Percentiles rank a stretch among this genome's conserved stretches.
phyloP scores from a whole-genome alignment of 2,329 filamentous ascomycete species.

The Fusarium illudens region DNA sequence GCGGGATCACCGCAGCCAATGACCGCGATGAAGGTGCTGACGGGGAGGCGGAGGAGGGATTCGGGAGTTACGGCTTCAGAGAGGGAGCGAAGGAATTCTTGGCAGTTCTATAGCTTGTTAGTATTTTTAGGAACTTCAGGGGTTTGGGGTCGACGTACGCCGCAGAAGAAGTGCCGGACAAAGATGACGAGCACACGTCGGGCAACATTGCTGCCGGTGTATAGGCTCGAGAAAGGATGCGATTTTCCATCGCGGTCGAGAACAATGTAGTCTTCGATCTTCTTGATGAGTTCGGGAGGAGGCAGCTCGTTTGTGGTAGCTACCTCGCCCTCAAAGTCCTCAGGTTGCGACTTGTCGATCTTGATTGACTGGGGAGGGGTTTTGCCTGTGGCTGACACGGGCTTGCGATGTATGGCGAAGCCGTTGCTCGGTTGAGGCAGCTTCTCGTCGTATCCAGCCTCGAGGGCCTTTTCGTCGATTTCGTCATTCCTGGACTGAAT shows the following conservation, averaged over 20 bases:
- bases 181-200: slow-evolving; percentile 74
- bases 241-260: slow-evolving; percentile 69
- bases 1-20: slow-evolving; percentile 76
- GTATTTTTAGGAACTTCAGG: slow-evolving; percentile 15
- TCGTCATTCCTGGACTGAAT: background rate
- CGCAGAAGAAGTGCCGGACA: slow-evolving; percentile 82
- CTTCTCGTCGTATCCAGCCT: slow-evolving; percentile 12
- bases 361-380: slow-evolving; percentile 43
- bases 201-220: slow-evolving; percentile 62
- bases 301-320: slow-evolving; percentile 65
- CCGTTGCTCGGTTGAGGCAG: background rate
- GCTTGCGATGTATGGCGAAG: slow-evolving; percentile 28
- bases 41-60: slow-evolving; percentile 58
- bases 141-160: slow-evolving; percentile 60
- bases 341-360: slow-evolving; percentile 52
- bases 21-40: slow-evolving; percentile 71
- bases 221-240: slow-evolving; percentile 70
- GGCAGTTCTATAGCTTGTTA: slow-evolving; percentile 67
- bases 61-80: slow-evolving; percentile 65
- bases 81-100: slow-evolving; percentile 74
- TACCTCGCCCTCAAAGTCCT: slow-evolving; percentile 66
- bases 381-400: slow-evolving; percentile 25
- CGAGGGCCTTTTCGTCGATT: slow-evolving; percentile 11
- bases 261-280: slow-evolving; percentile 64
- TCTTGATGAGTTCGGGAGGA: slow-evolving; percentile 56